phyloP scores from a whole-genome alignment of 192 early-diverging fungal species.

The Coemansia guatemalensis region DNA sequence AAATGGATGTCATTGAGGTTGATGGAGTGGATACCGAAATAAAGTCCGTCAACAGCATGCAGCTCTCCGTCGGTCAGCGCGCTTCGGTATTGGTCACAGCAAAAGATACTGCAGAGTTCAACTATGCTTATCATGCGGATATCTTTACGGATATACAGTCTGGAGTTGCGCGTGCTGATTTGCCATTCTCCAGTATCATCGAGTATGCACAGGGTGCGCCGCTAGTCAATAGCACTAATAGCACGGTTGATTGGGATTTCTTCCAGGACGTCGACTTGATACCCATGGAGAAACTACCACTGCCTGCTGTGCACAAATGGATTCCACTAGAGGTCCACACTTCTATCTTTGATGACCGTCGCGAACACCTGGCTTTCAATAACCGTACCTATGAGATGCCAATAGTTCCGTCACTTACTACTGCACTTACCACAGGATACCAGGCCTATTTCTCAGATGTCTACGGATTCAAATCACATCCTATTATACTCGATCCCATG shows the following conservation, averaged over 20 bases:
- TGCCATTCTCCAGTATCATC: slow-evolving; percentile 40
- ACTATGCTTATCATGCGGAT: slow-evolving; percentile 74
- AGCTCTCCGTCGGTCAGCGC: slow-evolving; percentile 74
- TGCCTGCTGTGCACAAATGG: slow-evolving; percentile 46
- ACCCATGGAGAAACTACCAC: slow-evolving; percentile 44
- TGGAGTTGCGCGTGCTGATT: slow-evolving; percentile 32
- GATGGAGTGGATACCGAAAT: slow-evolving; percentile 70
- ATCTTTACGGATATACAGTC: slow-evolving; percentile 56
- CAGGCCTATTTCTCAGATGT: slow-evolving; percentile 57
- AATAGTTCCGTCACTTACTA: slow-evolving; percentile 65
- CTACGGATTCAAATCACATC: slow-evolving; percentile 66
- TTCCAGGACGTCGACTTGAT: slow-evolving; percentile 65
- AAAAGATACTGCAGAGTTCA: slow-evolving; percentile 54
- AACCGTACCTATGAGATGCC: slow-evolving; percentile 65
- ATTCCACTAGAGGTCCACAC: slow-evolving; percentile 61
- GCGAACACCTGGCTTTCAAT: slow-evolving; percentile 80
- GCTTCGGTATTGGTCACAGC: slow-evolving; percentile 79
- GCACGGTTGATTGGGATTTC: slow-evolving; percentile 45
- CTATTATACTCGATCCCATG: slow-evolving; percentile 62
- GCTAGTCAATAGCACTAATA: slow-evolving; percentile 22
- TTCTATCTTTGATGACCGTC: slow-evolving; percentile 63
- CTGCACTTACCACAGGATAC: slow-evolving; percentile 63
- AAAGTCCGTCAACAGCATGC: slow-evolving; percentile 55
- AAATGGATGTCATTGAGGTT: slow-evolving; percentile 76
- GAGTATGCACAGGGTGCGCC: slow-evolving; percentile 34